Base-by-base conservation (phyloP, 2,329 filamentous ascomycete genomes). In the Pseudogymnoascus sp. region DNA sequence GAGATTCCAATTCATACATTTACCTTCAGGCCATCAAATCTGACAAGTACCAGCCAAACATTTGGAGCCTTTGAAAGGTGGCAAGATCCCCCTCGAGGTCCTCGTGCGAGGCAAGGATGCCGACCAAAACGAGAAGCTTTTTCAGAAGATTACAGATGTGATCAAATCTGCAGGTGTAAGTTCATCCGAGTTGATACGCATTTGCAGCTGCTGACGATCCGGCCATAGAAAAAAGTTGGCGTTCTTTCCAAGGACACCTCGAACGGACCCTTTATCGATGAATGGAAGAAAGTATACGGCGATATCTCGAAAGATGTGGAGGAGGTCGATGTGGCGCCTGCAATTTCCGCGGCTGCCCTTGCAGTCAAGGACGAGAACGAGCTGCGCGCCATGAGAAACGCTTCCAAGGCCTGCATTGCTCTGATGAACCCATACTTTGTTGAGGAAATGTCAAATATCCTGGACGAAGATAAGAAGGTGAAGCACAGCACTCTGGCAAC, bases 381-480 rank as follows among this genome's bases (percentile, higher is more conserved):
- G 77, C 81, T 99, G 83, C 90, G 93, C 69, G 89, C 91, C 10
- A 97, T 99, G 83, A 88, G 96, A 73, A 96, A 93, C 70, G 92
- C 93, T 4, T 95, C 95, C 63, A 90, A 95, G 74, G 93, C 95
- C 57, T 97, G 93, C 70, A 93, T 96, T 69, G 93, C 92, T 65
- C 81, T 98, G 66, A 96, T 98, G 88, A 92, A 92, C 61, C 92
- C 93, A 65, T 99, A 95, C 77, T 98, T 98, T 75, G 88, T 99
- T 69, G 95, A 99, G 74, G 93, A 97, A 75, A 98, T 99, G 93
- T 96, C 93, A 61, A 89, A 90, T 70, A 89, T 98, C 62, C 85
- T 99, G 66, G 95, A 99, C 73, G 89, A 93, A 69, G 96, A 98
- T 76, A 97, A 96, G 81, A 96, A 96, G 75, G 92, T 98, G 74